phyloP scores from a whole-genome alignment of 2,329 filamentous ascomycete genomes.

The Xylaria sp. region DNA sequence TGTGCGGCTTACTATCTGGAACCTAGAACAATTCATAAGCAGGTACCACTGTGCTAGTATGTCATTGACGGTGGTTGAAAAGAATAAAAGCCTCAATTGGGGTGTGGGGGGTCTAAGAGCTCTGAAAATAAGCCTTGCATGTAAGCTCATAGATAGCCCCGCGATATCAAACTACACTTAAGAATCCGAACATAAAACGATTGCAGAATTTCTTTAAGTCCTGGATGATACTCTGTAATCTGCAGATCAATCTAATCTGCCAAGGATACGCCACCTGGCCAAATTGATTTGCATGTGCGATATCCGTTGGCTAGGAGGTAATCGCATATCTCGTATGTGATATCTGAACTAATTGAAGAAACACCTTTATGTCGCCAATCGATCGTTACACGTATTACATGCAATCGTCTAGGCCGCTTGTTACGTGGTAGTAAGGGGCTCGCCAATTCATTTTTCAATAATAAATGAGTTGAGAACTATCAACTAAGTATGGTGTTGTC shows the following conservation, averaged over 20 bases:
- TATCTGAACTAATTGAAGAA: not conserved
- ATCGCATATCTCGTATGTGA: not conserved
- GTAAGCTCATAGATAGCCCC: not conserved
- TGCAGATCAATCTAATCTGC: not conserved
- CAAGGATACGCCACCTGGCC: not conserved
- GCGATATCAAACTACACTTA: not conserved
- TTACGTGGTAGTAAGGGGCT: not conserved
- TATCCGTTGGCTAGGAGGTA: constrained; percentile 7
- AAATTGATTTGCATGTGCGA: constrained; percentile 5
- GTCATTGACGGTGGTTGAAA: not conserved
- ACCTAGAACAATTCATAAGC: not conserved
- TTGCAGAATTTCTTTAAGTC: not conserved
- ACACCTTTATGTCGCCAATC: not conserved
- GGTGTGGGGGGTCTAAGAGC: not conserved
- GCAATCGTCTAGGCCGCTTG: not conserved
- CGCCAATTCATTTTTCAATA: not conserved
- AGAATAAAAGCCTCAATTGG: constrained; percentile 8
- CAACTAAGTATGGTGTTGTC: not conserved
- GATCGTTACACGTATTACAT: not conserved
- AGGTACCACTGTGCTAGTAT: not conserved
- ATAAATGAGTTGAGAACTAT: not conserved
- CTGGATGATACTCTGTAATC: not conserved
- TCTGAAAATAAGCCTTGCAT: constrained; percentile 4
- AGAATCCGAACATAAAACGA: not conserved
- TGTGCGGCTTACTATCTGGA: constrained; percentile 4